Base-by-base conservation (phyloP, 768 basidiomycete species). In the Boletellus emodensis region DNA sequence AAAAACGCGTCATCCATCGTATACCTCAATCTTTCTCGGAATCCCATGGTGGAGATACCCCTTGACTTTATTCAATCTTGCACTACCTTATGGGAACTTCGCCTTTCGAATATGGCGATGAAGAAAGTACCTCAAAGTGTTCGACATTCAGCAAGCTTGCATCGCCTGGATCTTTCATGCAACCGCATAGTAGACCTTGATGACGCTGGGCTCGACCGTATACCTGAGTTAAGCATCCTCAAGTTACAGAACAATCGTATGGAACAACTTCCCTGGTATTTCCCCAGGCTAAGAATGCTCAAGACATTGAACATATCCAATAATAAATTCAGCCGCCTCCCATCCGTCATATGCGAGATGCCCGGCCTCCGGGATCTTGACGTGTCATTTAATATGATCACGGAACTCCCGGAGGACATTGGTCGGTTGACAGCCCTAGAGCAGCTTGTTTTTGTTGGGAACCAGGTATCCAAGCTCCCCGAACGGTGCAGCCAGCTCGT, bases 41-140 rank as follows among this genome's bases (percentile, higher is more conserved):
- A 98, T 64, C 93, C 94, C 3, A 91, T 95, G 81, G 80, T 94
- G 48, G 94, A 98, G 67, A 87, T 98, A 33, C 96, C 95, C 1
- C 83, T 92, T 44, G 96, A 98, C 69, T 99, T 99, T 64, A 86
- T 96, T 50, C 90, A 96, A 67, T 82, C 86, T 6, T 95, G 93
- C 63, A 81, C 80, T 1, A 80, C 75, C 6, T 79, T 99, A 9
- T 84, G 85, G 49, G 94, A 96, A 60, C 81, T 99, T 38, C 82
- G 85, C 8, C 74, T 99, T 36, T 85, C 87, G 10, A 83, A 90
- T 56, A 95, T 95, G 88, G 90, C 90, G 12, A 87, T 97, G 79
- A 96, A 95, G 70, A 85, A 87, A 55, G 87, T 97, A 0, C 96
- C 96, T 0, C 82, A 82, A 47, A 87, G 83, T 51, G 80, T 98